Evolutionary conservation across 306 rosid genomes (phyloP), one percentile per base, ranked within the genome.

Genomic region (Malus sieversii): DNA sequence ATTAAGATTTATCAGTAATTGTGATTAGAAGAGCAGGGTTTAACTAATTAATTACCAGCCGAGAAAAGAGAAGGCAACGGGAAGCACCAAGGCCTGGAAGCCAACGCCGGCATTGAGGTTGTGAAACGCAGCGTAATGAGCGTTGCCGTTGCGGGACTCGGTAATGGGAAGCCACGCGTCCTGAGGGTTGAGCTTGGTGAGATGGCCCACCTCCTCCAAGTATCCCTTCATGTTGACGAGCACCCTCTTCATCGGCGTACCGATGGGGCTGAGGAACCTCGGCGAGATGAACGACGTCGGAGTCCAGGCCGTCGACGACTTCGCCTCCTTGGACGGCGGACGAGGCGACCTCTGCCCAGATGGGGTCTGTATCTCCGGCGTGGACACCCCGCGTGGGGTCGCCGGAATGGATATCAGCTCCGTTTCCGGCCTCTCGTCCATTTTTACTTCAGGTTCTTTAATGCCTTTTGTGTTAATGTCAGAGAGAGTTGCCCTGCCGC

Each of bases 161-260:
- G 99, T 95, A 57, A 95, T 95, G n/a, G 99, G 99, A 84, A 95
- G 99, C 99, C 99, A 95, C 4, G 99, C 97, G 70, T 95, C 99
- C 68, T 95, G 99, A 58, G 99, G 99, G 67, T 95, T 95, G 20
- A 95, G 99, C 80, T 92, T 95, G 3, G 99, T 95, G 58, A 95
- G 92, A 79, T 95, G 99, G 2, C 99, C 99, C 63, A 95, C 86
- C 45, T 95, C 99, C 84, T 95, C 97, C 86, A 95, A 81, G 82
- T 92, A 95, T 23, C 99, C 91, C 85, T 92, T 95, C 99, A 95
- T 92, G 85, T 92, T 95, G 20, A 95, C 68, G 23, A 95, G 84
- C 63, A 95, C 97, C 80, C 91, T 85, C 89, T 95, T 95, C 99
- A 95, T 95, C 30, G 97, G 99, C 32, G 99, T 92, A 29, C 99